Evolutionary conservation across 495 filamentous ascomycete genomes (phyloP), one percentile per base, ranked within the genome.

Genomic region (Amniculicola lignicola): DNA sequence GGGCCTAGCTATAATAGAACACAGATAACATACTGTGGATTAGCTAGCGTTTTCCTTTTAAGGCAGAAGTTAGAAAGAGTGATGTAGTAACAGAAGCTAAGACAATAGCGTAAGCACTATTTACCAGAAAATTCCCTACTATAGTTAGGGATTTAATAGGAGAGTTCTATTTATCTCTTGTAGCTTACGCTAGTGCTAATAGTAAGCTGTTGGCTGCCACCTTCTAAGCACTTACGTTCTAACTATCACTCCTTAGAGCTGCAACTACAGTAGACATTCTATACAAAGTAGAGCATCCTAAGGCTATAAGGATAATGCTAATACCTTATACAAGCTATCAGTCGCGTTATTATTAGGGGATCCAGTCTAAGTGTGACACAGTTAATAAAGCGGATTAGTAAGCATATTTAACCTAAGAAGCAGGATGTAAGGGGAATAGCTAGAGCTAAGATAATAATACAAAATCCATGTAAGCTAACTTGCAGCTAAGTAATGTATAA

Each of bases 381-480:
- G n/a, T n/a, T n/a, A n/a, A n/a, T n/a, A n/a, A n/a, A n/a, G n/a
- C n/a, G 53, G 43, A 58, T 58, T 58, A 35, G 47, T 45, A n/a
- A 51, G 37, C 39, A n/a, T 21, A 18, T 58, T 58, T 24, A 22
- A 51, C 38, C 36, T 15, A 43, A 43, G 54, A 19, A 51, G 46
- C 38, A 25, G 53, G 53, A 23, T 36, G 44, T 28, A 58, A 28
- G 39, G 43, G n/a, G n/a, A 12, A 7, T 35, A 31, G 42, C 50
- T 44, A 41, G 35, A 48, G 35, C 43, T 57, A 27, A 58, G 54
- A 58, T 14, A 58, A 58, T 51, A 23, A 28, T 47, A 31, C 51
- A 28, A 58, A 47, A 51, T n/a, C 54, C 51, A 51, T 28, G 46
- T 27, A 51, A n/a, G n/a, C n/a, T 58, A 39, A 28, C 38, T 58